A percentile compares a stretch with the other conserved stretches of the same genome.
phyloP scores from a whole-genome alignment of 1,139 yeast species.

The Spathaspora sp. region DNA sequence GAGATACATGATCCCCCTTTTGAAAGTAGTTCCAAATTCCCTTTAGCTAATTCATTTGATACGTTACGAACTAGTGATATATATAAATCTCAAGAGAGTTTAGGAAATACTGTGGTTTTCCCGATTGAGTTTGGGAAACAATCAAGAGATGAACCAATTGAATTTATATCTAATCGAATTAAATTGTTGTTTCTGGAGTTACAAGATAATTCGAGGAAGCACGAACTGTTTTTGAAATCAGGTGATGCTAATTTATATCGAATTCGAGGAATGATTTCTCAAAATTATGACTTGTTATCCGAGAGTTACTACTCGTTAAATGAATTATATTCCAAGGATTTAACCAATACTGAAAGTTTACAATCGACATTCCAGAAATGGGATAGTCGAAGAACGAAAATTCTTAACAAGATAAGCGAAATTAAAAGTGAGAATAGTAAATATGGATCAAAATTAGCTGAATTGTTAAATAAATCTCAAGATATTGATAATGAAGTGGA shows the following conservation, averaged over 20 bases:
- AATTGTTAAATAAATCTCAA: constrained; percentile 33
- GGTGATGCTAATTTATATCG: constrained; percentile 35
- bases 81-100: constrained; percentile 6
- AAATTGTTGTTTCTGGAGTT: constrained; percentile 8
- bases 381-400: constrained; percentile 39
- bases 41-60: constrained; percentile 5
- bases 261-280: constrained; percentile 27
- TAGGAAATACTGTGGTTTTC: constrained; percentile 5
- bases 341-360: constrained; percentile 27
- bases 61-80: constrained; percentile 6
- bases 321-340: constrained; percentile 49
- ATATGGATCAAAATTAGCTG: constrained; percentile 46
- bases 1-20: not conserved
- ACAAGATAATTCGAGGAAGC: constrained; percentile 8
- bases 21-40: not conserved
- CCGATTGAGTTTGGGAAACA: not conserved
- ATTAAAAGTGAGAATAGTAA: constrained; percentile 43
- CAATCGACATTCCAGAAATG: constrained; percentile 39
- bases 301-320: constrained; percentile 46
- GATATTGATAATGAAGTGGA: constrained; percentile 43
- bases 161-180: constrained; percentile 14
- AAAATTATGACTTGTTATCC: constrained; percentile 35
- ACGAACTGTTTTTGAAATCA: constrained; percentile 17
- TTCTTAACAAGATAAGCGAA: constrained; percentile 36
- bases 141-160: constrained; percentile 12